Percentiles rank a stretch among this genome's conserved stretches.
Conservation (phyloP, 1,284 basidiomycete genomes). For the Apiotrichum brassicae region DNA sequence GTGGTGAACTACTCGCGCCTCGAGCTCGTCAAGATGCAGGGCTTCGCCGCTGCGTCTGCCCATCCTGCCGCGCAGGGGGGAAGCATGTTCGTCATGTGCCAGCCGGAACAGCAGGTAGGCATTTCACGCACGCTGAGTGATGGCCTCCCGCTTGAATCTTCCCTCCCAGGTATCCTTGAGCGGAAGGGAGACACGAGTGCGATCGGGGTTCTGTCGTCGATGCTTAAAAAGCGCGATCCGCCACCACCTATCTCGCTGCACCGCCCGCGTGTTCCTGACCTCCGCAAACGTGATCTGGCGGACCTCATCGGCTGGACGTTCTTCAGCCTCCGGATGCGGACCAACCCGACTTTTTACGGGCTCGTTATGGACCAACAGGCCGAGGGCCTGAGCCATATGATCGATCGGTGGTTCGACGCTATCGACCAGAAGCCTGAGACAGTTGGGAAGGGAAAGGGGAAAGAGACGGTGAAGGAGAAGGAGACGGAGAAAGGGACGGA, state of each 20-base stretch:
- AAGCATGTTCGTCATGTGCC: constrained; percentile 78
- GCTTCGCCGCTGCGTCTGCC: constrained; percentile 57
- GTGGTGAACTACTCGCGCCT: constrained; percentile 70
- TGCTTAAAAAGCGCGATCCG: constrained; percentile 25
- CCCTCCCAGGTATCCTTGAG: constrained; percentile 49
- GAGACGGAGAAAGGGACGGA: background rate
- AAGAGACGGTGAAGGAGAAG: constrained; percentile 1
- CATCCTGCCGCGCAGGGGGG: constrained; percentile 47
- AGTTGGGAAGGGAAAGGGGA: background rate
- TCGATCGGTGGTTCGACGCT: constrained; percentile 51
- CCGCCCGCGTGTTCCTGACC: constrained; percentile 39
- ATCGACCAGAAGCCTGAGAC: background rate
- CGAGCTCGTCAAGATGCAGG: constrained; percentile 88
- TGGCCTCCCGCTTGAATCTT: constrained; percentile 84
- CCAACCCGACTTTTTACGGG: constrained; percentile 85
- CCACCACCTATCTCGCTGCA: constrained; percentile 22
- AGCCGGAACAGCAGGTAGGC: constrained; percentile 69
- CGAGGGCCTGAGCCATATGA: constrained; percentile 61
- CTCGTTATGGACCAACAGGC: constrained; percentile 49
- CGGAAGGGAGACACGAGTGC: constrained; percentile 2
- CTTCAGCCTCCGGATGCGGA: constrained; percentile 61
- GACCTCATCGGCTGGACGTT: constrained; percentile 77
- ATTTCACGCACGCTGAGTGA: constrained; percentile 74
- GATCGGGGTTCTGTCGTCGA: constrained; percentile 7
- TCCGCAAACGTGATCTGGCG: constrained; percentile 62